Conservation (phyloP, 768 basidiomycete species). For the Trametes punicea region DNA sequence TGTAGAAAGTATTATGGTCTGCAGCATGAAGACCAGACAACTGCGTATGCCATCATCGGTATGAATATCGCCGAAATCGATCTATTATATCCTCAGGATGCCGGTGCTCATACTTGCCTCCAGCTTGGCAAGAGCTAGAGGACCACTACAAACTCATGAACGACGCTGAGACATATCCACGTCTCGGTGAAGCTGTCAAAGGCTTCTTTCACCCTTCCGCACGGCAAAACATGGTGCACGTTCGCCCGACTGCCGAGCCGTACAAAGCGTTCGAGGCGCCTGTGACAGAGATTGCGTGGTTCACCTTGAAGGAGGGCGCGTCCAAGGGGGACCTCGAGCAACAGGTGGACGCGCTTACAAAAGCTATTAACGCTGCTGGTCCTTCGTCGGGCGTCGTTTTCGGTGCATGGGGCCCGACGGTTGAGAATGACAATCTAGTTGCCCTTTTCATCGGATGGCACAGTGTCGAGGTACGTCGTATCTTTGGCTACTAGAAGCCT, state of each 20-base stretch:
- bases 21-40: constrained; percentile 18
- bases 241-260: constrained; percentile 5
- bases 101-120: not conserved
- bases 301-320: constrained; percentile 9
- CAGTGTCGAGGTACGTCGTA: constrained; percentile 4
- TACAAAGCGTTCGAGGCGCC: constrained; percentile 15
- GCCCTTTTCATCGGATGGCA: constrained; percentile 10
- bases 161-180: constrained; percentile 13
- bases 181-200: not conserved
- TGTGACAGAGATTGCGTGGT: constrained; percentile 7
- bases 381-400: not conserved
- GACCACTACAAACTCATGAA: constrained; percentile 15
- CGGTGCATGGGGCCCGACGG: constrained; percentile 6
- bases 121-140: constrained; percentile 19
- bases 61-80: too few relatives aligned
- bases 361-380: not conserved
- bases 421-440: constrained; percentile 4
- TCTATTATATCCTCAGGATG: too few relatives aligned
- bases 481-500: not conserved
- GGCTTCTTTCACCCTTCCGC: not conserved
- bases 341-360: not conserved
- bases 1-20: constrained; percentile 19
- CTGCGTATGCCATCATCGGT: constrained; percentile 18
- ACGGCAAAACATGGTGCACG: constrained; percentile 1
- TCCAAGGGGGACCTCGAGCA: constrained; percentile 2